Evolutionary conservation across 495 filamentous ascomycete species (phyloP).

Genomic region (Xylaria palmicola): DNA sequence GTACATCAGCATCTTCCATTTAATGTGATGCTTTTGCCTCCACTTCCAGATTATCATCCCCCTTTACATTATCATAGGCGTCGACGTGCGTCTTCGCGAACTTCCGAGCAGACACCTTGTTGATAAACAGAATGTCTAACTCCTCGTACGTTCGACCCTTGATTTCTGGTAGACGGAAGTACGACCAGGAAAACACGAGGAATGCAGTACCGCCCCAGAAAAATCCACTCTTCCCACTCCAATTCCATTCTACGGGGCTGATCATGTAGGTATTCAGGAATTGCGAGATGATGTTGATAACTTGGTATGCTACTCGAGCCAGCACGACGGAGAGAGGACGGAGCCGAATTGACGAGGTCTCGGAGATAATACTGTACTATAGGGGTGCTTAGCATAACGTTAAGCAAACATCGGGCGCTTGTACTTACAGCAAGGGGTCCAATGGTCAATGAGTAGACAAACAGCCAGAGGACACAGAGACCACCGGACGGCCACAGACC

Average conservation of each 20-base stretch:
- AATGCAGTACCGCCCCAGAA: conserved; percentile 51
- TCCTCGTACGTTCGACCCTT: conserved; percentile 48
- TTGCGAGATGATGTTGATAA: conserved; percentile 59
- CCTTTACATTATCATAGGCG: conserved; percentile 18
- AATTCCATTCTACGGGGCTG: conserved; percentile 44
- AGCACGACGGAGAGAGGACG: conserved; percentile 52
- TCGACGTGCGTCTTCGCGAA: conserved; percentile 37
- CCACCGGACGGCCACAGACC: conserved; percentile 33
- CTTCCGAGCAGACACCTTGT: conserved; percentile 40
- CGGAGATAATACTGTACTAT: conserved; percentile 51
- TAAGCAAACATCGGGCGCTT: background rate
- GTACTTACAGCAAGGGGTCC: conserved; percentile 41
- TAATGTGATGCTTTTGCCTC: background rate
- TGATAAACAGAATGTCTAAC: conserved; percentile 52
- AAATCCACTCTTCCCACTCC: conserved; percentile 41
- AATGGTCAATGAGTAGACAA: conserved; percentile 40
- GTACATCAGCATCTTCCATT: background rate
- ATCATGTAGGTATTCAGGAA: conserved; percentile 58
- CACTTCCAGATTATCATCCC: conserved; percentile 6
- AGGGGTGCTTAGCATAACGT: conserved; percentile 24
- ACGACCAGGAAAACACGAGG: conserved; percentile 33
- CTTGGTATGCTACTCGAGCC: conserved; percentile 54
- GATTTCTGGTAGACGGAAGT: conserved; percentile 30
- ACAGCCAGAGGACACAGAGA: conserved; percentile 43
- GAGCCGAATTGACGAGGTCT: conserved; percentile 50